phyloP scores from a whole-genome alignment of 805 yeast genomes.

The Saccharomycopsis sp. region DNA sequence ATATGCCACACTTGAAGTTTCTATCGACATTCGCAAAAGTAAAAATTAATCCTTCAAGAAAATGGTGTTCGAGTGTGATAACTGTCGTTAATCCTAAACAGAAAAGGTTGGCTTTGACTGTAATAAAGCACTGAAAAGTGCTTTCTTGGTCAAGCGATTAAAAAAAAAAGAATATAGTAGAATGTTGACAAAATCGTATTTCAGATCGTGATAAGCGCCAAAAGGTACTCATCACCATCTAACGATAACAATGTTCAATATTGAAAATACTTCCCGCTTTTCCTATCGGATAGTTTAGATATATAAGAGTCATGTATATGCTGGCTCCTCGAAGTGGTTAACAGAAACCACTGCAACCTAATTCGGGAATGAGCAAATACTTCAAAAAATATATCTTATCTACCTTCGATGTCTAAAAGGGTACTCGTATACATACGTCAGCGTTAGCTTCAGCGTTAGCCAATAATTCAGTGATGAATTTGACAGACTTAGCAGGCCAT shows the following conservation, averaged over 20 bases:
- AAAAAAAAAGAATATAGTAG: background rate
- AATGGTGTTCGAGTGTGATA: no score
- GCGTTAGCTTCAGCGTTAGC: constrained; percentile 99
- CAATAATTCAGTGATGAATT: constrained; percentile 88
- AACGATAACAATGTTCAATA: background rate
- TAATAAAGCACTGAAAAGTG: no score
- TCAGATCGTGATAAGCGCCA: background rate
- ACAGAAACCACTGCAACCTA: background rate
- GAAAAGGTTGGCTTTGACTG: no score
- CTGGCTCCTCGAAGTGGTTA: no score
- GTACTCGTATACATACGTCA: constrained; percentile 47
- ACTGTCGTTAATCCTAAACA: no score
- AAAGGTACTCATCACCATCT: background rate
- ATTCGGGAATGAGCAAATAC: background rate
- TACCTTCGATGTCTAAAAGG: constrained; percentile 10
- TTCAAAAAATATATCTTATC: background rate
- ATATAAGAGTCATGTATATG: no score
- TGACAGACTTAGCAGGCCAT: constrained; percentile 99
- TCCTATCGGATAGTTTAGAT: background rate
- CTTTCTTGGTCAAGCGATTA: no score
- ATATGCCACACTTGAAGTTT: background rate
- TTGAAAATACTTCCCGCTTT: constrained; percentile 4
- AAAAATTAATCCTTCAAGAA: background rate
- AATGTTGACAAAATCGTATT: background rate
- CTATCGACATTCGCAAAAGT: no score